Evolutionary conservation across 2,329 filamentous ascomycete genomes (phyloP).

Genomic region (Fusarium sulawesiense): DNA sequence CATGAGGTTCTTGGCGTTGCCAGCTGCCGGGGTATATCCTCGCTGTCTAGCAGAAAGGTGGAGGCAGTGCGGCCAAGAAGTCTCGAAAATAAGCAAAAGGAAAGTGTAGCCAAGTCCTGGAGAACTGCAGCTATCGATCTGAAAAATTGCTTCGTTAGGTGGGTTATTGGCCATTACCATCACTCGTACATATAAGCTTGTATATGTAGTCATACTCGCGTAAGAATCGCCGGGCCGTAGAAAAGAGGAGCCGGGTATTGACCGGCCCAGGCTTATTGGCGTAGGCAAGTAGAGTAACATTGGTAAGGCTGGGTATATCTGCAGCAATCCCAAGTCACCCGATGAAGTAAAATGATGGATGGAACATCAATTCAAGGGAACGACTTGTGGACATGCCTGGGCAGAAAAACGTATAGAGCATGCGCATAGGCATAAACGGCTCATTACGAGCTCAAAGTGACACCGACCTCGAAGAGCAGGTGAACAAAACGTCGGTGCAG

Average conservation of each 20-base stretch:
- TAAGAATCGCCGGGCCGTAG: conserved; percentile 10
- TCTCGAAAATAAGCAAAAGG: conserved; percentile 10
- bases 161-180: conserved; percentile 34
- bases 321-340: conserved; percentile 21
- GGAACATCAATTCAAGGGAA: background rate
- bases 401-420: conserved; percentile 47
- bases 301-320: conserved; percentile 30
- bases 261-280: conserved; percentile 15
- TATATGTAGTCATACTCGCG: conserved; percentile 21
- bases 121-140: conserved; percentile 18
- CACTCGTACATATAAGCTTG: conserved; percentile 13
- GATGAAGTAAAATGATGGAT: conserved; percentile 1
- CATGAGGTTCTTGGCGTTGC: conserved; percentile 15
- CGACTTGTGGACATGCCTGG: conserved; percentile 14
- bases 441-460: conserved; percentile 62
- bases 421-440: conserved; percentile 37
- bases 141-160: conserved; percentile 29
- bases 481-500: conserved; percentile 73
- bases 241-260: conserved; percentile 14
- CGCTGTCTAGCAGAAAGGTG: conserved; percentile 12
- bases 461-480: conserved; percentile 69
- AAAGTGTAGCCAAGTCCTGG: background rate
- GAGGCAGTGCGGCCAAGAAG: conserved; percentile 22
- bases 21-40: conserved; percentile 24
- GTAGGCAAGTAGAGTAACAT: conserved; percentile 15